Percentiles rank a stretch among this genome's conserved stretches.
These are phyloP conservation scores for Physaria fendleri DNA, from an alignment of 345 rosid species.

Conservation along the genomic window DNA sequence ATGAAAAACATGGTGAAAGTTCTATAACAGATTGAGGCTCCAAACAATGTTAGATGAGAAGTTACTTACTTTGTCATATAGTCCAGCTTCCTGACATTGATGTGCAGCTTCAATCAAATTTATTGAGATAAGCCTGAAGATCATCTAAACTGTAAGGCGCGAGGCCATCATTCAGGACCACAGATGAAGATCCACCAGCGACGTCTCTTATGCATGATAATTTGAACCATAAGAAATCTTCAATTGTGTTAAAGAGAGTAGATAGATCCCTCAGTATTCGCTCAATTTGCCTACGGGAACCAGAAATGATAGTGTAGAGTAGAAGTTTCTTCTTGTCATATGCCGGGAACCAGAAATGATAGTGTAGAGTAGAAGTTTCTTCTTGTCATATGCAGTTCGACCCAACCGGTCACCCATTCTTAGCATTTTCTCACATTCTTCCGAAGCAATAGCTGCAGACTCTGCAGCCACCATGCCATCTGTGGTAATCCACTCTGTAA, in stretches of 20 bases:
- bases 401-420: slow-evolving; percentile 93
- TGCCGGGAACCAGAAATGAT: slow-evolving; percentile 71
- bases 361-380: slow-evolving; percentile 83
- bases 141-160: slow-evolving; percentile 79
- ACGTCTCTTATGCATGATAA: slow-evolving; percentile 66
- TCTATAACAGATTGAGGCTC: not conserved
- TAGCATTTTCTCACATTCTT: slow-evolving; percentile 94
- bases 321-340: slow-evolving; percentile 93
- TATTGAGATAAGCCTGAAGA: slow-evolving; percentile 89
- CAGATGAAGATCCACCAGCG: slow-evolving; percentile 54
- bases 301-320: slow-evolving; percentile 84
- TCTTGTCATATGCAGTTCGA: slow-evolving; percentile 89
- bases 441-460: slow-evolving; percentile 79
- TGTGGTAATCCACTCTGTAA: slow-evolving; percentile 83
- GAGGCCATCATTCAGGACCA: slow-evolving; percentile 60
- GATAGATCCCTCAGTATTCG: slow-evolving; percentile 78
- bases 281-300: slow-evolving; percentile 88
- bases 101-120: slow-evolving; percentile 91
- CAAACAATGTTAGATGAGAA: slow-evolving; percentile 6
- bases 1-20: slow-evolving; percentile 10
- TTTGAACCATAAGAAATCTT: slow-evolving; percentile 96
- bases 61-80: slow-evolving; percentile 74
- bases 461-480: slow-evolving; percentile 77
- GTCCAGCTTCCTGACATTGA: slow-evolving; percentile 82
- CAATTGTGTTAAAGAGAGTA: slow-evolving; percentile 81